Percentiles rank a stretch among this genome's conserved stretches.
phyloP scores from a whole-genome alignment of 2,329 filamentous ascomycete species.

The Botryosphaeria dothidea region DNA sequence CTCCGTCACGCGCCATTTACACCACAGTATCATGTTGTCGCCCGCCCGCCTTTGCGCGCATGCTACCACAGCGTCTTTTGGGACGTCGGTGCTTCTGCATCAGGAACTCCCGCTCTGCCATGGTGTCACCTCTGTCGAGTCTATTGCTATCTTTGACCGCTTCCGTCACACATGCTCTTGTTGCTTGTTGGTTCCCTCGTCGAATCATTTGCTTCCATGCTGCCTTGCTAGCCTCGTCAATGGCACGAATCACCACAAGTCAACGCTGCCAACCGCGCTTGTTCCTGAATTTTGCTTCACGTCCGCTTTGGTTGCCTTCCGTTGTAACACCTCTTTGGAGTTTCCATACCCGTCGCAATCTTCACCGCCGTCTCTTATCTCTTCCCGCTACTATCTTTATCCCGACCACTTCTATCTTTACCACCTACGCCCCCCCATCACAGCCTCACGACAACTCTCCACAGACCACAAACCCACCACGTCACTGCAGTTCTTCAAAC shows the following conservation, averaged over 20 bases:
- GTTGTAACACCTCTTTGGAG: background rate
- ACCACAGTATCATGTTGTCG: background rate
- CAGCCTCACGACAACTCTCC: background rate
- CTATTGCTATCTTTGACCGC: conserved; percentile 4
- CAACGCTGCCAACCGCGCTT: background rate
- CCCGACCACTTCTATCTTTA: background rate
- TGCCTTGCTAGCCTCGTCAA: background rate
- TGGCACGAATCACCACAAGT: background rate
- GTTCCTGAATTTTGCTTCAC: background rate
- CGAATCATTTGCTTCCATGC: background rate
- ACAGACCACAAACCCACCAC: background rate
- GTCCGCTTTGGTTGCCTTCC: background rate
- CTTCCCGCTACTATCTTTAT: conserved; percentile 9
- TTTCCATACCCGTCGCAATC: background rate
- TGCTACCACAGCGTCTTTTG: background rate
- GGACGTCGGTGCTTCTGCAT: conserved; percentile 1
- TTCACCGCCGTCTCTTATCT: background rate
- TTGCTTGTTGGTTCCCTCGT: background rate
- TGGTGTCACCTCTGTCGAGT: background rate
- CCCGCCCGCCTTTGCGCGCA: background rate
- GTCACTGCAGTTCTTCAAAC: background rate
- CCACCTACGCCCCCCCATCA: background rate
- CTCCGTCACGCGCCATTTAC: conserved; percentile 9
- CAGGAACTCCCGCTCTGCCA: background rate
- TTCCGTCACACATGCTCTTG: background rate